A percentile compares a stretch with the other conserved stretches of the same genome.
Evolutionary conservation across 176 grass and related monocot species (phyloP).

Genomic region (Avena insularis): DNA sequence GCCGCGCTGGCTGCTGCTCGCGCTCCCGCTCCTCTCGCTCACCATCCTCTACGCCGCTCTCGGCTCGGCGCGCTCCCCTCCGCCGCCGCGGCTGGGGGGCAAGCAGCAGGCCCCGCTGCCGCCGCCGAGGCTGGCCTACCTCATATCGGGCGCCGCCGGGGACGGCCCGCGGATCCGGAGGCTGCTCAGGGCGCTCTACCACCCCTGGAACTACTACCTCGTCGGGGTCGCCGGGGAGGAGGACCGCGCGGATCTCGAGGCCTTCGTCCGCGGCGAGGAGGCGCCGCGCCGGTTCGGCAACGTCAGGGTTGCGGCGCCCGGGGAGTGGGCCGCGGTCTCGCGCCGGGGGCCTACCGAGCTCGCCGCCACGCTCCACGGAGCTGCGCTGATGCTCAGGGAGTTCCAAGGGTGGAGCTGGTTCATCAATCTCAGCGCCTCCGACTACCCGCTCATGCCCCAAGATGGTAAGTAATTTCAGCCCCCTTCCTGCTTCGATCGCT

Average conservation of each 20-base stretch:
- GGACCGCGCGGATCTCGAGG: slow-evolving; percentile 77
- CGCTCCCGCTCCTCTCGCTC: slow-evolving; percentile 62
- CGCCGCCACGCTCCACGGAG: slow-evolving; percentile 78
- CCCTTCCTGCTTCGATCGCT: not conserved
- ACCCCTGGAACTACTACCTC: slow-evolving; percentile 94
- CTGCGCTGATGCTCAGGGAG: slow-evolving; percentile 72
- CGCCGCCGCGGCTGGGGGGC: not conserved
- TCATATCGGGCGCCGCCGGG: slow-evolving; percentile 69
- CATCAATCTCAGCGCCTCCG: slow-evolving; percentile 91
- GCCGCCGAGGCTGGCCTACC: slow-evolving; percentile 85
- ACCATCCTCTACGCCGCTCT: slow-evolving; percentile 56
- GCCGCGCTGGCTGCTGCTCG: slow-evolving; percentile 65
- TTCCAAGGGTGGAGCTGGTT: slow-evolving; percentile 96
- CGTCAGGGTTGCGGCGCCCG: slow-evolving; percentile 59
- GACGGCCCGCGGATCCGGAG: slow-evolving; percentile 76
- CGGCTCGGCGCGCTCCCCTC: not conserved
- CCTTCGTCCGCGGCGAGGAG: slow-evolving; percentile 63
- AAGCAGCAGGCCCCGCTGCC: slow-evolving; percentile 35
- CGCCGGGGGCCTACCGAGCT: slow-evolving; percentile 73
- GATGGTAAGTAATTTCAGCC: slow-evolving; percentile 67
- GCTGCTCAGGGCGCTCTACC: slow-evolving; percentile 79
- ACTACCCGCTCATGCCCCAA: slow-evolving; percentile 96
- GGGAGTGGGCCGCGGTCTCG: slow-evolving; percentile 59
- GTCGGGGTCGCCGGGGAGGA: slow-evolving; percentile 57
- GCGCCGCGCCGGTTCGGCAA: slow-evolving; percentile 69